Evolutionary conservation across 2,329 filamentous ascomycete genomes (phyloP), one percentile per base, ranked within the genome.

Genomic region (Neonectria magnoliae): DNA sequence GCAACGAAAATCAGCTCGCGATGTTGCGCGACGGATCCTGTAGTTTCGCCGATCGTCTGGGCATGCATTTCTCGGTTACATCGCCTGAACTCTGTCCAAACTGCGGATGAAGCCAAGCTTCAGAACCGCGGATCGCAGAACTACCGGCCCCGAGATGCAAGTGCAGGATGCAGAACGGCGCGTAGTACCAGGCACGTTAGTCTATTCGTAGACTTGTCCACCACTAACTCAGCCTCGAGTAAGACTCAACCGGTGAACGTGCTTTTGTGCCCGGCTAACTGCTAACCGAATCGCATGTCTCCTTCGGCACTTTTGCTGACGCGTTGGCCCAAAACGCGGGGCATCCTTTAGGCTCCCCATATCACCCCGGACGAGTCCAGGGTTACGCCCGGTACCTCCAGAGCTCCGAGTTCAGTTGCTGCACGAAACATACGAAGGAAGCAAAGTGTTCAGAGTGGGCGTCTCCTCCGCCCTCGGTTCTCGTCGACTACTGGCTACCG

Each of bases 391-490:
- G 48, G 27, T 18, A 33, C n/a, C 36, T 29, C 20, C 10, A 31
- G 38, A 31, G 33, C 20, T 51, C 36, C 56, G 25, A 27, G 9
- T 41, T 29, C 38, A 11, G 9, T 36, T 51, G 27, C 50, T 51
- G 50, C 41, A 54, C 53, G 56, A 51, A 59, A 55, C 55, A 55
- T 42, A 36, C 48, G 51, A 33, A 51, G 44, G 36, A 16, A 57
- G 55, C 16, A 50, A 51, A 51, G 29, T 45, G 29, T 47, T 57
- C 22, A 33, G 10, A 25, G 27, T 41, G 44, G 33, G 51, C n/a
- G 14, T 27, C 16, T 50, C n/a, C 55, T 16, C 5, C 36, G 5
- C 36, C 10, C 29, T 50, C 20, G 7, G 45, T 57, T 48, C 54
- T 52, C n/a, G 41, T 20, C 36, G 16, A 8, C 36, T 48, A 51